These are phyloP conservation scores for Microbotryum scabiosae DNA, from an alignment of 1,284 basidiomycete genomes.

Conservation along the genomic window DNA sequence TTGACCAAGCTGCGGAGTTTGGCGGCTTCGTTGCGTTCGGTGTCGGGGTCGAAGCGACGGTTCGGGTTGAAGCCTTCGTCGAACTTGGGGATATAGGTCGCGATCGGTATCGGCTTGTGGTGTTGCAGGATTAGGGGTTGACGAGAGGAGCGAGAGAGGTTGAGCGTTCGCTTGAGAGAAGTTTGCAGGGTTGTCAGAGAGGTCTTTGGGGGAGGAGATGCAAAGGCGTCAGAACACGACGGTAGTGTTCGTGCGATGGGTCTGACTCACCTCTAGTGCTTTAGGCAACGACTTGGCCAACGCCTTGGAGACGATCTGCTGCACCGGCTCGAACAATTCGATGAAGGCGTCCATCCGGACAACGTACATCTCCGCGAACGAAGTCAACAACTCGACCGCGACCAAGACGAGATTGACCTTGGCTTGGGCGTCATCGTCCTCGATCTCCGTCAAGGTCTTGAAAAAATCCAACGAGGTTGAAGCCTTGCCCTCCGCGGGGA, in stretches of 20 bases:
- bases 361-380: conserved; percentile 60
- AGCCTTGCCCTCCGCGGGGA: background rate
- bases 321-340: conserved; percentile 67
- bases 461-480: background rate
- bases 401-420: conserved; percentile 60
- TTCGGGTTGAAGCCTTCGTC: conserved; percentile 74
- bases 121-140: conserved; percentile 77
- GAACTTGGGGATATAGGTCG: conserved; percentile 88
- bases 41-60: conserved; percentile 83
- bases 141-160: conserved; percentile 62
- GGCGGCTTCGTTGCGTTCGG: conserved; percentile 73
- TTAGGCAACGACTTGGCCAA: conserved; percentile 48
- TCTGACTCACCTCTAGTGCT: conserved; percentile 51
- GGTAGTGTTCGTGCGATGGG: background rate
- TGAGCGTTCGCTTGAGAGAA: conserved; percentile 51
- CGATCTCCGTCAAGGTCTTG: background rate
- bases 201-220: background rate
- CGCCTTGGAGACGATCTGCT: conserved; percentile 52
- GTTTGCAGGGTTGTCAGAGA: background rate
- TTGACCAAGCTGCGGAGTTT: conserved; percentile 87
- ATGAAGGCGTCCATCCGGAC: conserved; percentile 69
- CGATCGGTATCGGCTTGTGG: conserved; percentile 93
- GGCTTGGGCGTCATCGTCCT: conserved; percentile 28
- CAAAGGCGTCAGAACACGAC: background rate
- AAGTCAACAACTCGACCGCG: conserved; percentile 55